Evolutionary conservation across 78 protist genomes (phyloP).

Genomic region (Dictyostelium discoideum): dicty_2.7 NC_007089.4:1198501-1199000

Average conservation of each 20-base stretch:
- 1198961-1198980: slow-evolving; percentile 37
- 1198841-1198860: not conserved
- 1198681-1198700: slow-evolving; percentile 22
- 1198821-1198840: not conserved
- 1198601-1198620: slow-evolving; percentile 62
- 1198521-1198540: slow-evolving; percentile 31
- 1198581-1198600: slow-evolving; percentile 79
- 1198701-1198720: not conserved
- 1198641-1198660: slow-evolving; percentile 42
- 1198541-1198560: not conserved
- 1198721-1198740: not conserved
- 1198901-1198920: slow-evolving; percentile 63
- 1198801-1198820: slow-evolving; percentile 39
- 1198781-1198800: slow-evolving; percentile 7
- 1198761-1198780: slow-evolving; percentile 23
- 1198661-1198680: slow-evolving; percentile 12
- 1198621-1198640: slow-evolving; percentile 52
- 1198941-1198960: slow-evolving; percentile 23
- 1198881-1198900: not conserved
- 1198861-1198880: not conserved
- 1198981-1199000: slow-evolving; percentile 27
- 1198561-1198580: slow-evolving; percentile 67
- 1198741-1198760: not conserved
- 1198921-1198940: slow-evolving; percentile 71
- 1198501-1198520: slow-evolving; percentile 18